Percentiles rank a stretch among this genome's conserved stretches.
phyloP scores from a whole-genome alignment of 208 protist species.

The Trypanosomatidae sp. region DNA sequence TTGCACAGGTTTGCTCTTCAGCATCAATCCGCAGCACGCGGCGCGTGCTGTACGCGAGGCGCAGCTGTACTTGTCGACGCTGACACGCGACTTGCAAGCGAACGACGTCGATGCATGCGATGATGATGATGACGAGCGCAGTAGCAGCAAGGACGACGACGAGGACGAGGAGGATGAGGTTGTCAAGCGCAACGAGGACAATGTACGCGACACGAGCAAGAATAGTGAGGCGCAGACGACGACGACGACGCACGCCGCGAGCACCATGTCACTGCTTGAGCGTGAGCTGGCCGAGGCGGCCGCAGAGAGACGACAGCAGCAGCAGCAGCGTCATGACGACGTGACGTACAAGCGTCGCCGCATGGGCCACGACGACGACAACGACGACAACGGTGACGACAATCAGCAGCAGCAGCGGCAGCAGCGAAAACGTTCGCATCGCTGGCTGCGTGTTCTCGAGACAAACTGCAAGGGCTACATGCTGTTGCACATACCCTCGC shows the following conservation, averaged over 20 bases:
- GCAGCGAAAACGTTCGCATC: not conserved
- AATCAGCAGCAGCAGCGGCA: not conserved
- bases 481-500: constrained; percentile 28
- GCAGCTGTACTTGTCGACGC: constrained; percentile 41
- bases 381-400: constrained; percentile 2
- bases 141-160: constrained; percentile 3
- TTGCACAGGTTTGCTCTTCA: constrained; percentile 53
- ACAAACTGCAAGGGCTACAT: constrained; percentile 56
- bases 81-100: constrained; percentile 33
- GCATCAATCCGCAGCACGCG: constrained; percentile 54
- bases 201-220: too few species aligned
- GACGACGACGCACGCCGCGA: too few species aligned
- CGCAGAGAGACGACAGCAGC: not conserved
- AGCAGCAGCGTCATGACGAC: too few species aligned
- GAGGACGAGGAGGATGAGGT: constrained; percentile 6
- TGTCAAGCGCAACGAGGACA: not conserved
- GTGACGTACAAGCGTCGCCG: constrained; percentile 11
- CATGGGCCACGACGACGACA: constrained; percentile 11
- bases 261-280: too few species aligned
- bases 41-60: constrained; percentile 48
- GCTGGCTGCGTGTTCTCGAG: constrained; percentile 38
- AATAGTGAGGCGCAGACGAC: too few species aligned
- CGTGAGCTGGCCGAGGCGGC: not conserved
- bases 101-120: not conserved
- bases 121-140: not conserved